Conservation (phyloP, 2,329 filamentous ascomycete genomes). For the Meredithiella fracta region DNA sequence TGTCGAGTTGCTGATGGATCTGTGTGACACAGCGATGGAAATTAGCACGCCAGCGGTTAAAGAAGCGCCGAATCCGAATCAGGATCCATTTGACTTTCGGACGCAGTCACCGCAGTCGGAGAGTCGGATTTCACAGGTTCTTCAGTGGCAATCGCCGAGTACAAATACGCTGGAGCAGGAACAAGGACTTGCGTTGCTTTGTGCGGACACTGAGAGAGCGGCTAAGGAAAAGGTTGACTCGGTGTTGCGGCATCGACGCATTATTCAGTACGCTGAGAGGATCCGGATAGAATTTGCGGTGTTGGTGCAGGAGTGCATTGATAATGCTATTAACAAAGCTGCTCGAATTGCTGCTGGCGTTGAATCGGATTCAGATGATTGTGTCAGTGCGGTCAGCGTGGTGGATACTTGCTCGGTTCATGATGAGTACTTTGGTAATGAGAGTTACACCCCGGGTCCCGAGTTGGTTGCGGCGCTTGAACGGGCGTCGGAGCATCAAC, state of each 20-base stretch:
- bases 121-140: slow-evolving; percentile 78
- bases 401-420: slow-evolving; percentile 22
- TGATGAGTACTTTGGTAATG: slow-evolving; percentile 42
- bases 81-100: slow-evolving; percentile 57
- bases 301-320: slow-evolving; percentile 87
- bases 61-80: slow-evolving; percentile 40
- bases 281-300: slow-evolving; percentile 88
- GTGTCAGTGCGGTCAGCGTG: slow-evolving; percentile 19
- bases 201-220: slow-evolving; percentile 71
- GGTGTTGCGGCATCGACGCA: slow-evolving; percentile 75
- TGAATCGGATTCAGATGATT: slow-evolving; percentile 58
- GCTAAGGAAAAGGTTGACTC: slow-evolving; percentile 84
- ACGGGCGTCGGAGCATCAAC: slow-evolving; percentile 26
- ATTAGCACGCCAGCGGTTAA: slow-evolving; percentile 91
- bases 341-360: slow-evolving; percentile 74
- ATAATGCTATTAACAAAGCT: slow-evolving; percentile 78
- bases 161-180: slow-evolving; percentile 85
- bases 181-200: slow-evolving; percentile 73
- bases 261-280: slow-evolving; percentile 89
- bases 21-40: slow-evolving; percentile 90
- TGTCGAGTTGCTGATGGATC: slow-evolving; percentile 81
- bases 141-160: slow-evolving; percentile 93
- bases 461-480: slow-evolving; percentile 39
- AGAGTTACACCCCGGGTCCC: slow-evolving; percentile 31
- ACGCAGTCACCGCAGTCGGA: slow-evolving; percentile 95